Percentiles rank a stretch among this genome's conserved stretches.
Conservation (phyloP, 2,329 filamentous ascomycete genomes). For the Xylariaceae sp. region DNA sequence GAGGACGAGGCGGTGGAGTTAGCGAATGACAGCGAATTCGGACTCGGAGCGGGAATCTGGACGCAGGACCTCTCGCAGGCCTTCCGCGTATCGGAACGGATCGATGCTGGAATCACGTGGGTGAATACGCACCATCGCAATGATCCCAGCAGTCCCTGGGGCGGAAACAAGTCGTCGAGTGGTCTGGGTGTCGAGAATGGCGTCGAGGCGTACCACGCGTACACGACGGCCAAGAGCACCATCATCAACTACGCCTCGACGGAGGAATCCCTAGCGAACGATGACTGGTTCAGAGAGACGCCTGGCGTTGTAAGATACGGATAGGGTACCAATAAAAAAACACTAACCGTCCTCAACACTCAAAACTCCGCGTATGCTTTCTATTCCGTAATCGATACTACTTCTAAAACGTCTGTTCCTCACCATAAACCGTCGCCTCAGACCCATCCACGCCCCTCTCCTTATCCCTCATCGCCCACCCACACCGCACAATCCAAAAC, state of each 20-base stretch:
- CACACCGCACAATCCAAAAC: slow-evolving; percentile 48
- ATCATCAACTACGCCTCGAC: slow-evolving; percentile 62
- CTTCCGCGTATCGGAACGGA: slow-evolving; percentile 63
- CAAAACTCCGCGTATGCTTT: not conserved
- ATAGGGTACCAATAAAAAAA: slow-evolving; percentile 25
- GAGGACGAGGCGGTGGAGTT: slow-evolving; percentile 65
- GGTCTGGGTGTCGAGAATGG: slow-evolving; percentile 72
- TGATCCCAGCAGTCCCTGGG: slow-evolving; percentile 67
- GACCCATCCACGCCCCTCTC: slow-evolving; percentile 14
- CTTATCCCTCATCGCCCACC: slow-evolving; percentile 37
- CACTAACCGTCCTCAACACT: not conserved
- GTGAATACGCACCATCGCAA: slow-evolving; percentile 64
- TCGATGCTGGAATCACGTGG: slow-evolving; percentile 61
- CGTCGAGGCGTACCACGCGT: slow-evolving; percentile 55
- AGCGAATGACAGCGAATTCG: slow-evolving; percentile 70
- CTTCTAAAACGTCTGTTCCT: slow-evolving; percentile 8
- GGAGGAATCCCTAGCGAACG: slow-evolving; percentile 46
- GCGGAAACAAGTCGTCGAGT: slow-evolving; percentile 55
- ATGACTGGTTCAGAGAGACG: slow-evolving; percentile 65
- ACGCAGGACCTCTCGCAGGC: slow-evolving; percentile 69
- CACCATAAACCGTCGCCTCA: not conserved
- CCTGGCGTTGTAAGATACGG: slow-evolving; percentile 56
- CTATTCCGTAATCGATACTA: slow-evolving; percentile 5
- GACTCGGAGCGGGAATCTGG: slow-evolving; percentile 72
- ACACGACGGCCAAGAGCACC: slow-evolving; percentile 59